Base-by-base conservation (phyloP, 2,329 filamentous ascomycete genomes). In the Ophiocordyceps sinensis region DNA sequence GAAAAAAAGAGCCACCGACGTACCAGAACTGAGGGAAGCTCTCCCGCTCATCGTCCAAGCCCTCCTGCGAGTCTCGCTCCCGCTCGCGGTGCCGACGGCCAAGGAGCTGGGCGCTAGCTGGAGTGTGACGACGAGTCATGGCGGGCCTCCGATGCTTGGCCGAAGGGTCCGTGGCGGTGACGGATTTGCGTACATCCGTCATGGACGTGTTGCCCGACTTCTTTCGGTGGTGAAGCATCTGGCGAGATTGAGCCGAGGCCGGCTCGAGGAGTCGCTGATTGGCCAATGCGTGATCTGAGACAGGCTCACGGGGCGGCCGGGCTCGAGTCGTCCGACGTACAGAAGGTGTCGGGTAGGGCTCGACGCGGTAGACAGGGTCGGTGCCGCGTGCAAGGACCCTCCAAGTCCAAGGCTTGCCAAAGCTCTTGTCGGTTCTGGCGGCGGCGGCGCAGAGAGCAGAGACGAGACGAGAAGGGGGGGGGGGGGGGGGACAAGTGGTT, bases 1-100 rank as follows among this genome's bases (percentile, higher is more conserved):
- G 14, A 30, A 30, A 14, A 30, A 14, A 30, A 30, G 28, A 30
- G 28, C 5, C n/a, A 36, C 10, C 12, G 15, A 70, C 73, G 43
- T 68, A 80, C 76, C 76, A 80, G 53, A 67, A 79, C 54, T 79
- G 75, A 19, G 75, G 75, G 47, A 80, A 79, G 57, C 70, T 76
- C 52, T 79, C 75, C 42, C 73, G 64, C 51, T 77, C 74, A 41
- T 77, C 69, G 41, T 73, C 68, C 55, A 64, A 73, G 14, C 13
- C 14, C 30, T 71, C 68, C 43, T 69, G 64, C 53, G 63, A 61
- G 45, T 73, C 66, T 44, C 63, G 63, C 49, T 75, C 70, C 23
- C 68, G 62, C 38, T 74, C 68, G 41, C 66, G 66, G 11, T 67
- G 63, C 45, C 62, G 68, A 50, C 68, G 71, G 41, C 69, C 66